Percentiles rank a stretch among this genome's conserved stretches.
These are phyloP conservation scores for Chamaenerion angustifolium DNA, from an alignment of 345 rosid genomes.

Conservation along the genomic window DNA sequence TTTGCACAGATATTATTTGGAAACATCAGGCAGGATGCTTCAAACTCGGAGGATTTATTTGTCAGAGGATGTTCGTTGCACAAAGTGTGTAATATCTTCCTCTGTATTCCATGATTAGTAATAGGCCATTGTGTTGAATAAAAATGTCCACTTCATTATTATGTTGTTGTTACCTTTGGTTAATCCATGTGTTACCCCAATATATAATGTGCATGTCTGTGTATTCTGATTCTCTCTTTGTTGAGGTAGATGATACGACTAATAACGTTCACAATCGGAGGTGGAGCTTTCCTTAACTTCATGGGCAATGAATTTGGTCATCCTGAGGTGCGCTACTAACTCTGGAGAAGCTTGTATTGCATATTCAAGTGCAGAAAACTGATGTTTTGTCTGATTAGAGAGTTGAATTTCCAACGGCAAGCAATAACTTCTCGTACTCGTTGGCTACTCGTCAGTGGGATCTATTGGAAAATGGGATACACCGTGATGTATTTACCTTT, in stretches of 20 bases:
- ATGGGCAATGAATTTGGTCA: constrained; percentile 99
- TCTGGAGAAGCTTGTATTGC: constrained; percentile 2
- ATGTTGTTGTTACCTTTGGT: not conserved
- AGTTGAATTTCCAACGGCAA: constrained; percentile 82
- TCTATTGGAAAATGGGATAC: constrained; percentile 48
- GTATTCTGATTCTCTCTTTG: constrained; percentile 12
- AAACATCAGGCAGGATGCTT: constrained; percentile 31
- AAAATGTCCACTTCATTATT: too few relatives aligned
- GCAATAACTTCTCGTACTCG: constrained; percentile 73
- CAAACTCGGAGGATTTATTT: constrained; percentile 30
- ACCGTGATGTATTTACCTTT: constrained; percentile 49
- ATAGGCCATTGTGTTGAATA: too few relatives aligned
- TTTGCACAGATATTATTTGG: constrained; percentile 83
- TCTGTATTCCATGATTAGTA: constrained; percentile 2
- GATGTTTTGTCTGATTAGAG: constrained; percentile 32
- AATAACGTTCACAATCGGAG: constrained; percentile 73
- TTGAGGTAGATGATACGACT: constrained; percentile 70
- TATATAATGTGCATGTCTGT: too few relatives aligned
- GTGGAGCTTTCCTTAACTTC: constrained; percentile 81
- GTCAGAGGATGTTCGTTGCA: constrained; percentile 57
- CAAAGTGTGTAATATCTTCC: constrained; percentile 30
- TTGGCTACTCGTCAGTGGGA: constrained; percentile 84
- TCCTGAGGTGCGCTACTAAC: constrained; percentile 42
- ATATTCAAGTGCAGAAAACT: constrained; percentile 16
- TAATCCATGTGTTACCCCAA: not conserved